A percentile compares a stretch with the other conserved stretches of the same genome.
phyloP scores from a whole-genome alignment of 2,329 filamentous ascomycete species.

The Xylaria sp. region DNA sequence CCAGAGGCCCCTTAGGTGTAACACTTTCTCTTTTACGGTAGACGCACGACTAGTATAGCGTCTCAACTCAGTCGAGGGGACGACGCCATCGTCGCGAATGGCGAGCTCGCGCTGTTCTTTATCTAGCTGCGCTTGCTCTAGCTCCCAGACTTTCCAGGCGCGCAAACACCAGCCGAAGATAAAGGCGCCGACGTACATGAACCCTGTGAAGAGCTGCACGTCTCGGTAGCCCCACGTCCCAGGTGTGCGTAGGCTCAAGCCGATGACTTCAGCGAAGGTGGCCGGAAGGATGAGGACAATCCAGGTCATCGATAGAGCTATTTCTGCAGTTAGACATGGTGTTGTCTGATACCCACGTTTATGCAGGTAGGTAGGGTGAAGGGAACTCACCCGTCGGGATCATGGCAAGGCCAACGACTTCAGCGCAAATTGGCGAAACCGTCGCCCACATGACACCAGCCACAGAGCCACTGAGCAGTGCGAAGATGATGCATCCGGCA shows the following conservation, averaged over 20 bases:
- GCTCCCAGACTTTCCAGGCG: constrained; percentile 50
- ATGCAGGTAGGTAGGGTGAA: not conserved
- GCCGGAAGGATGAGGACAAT: constrained; percentile 71
- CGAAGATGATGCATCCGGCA: constrained; percentile 73
- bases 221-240: constrained; percentile 54
- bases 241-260: constrained; percentile 56
- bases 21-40: constrained; percentile 27
- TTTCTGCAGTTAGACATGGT: constrained; percentile 13
- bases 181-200: constrained; percentile 64
- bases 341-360: not conserved
- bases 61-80: constrained; percentile 27
- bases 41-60: constrained; percentile 24
- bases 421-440: constrained; percentile 71
- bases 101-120: constrained; percentile 40
- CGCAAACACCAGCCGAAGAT: constrained; percentile 52
- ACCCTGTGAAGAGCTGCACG: constrained; percentile 63
- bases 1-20: constrained; percentile 36
- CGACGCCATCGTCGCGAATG: constrained; percentile 36
- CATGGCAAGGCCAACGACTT: constrained; percentile 73
- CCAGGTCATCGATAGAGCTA: constrained; percentile 72
- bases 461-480: constrained; percentile 68
- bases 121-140: constrained; percentile 41
- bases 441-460: constrained; percentile 75
- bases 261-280: constrained; percentile 71
- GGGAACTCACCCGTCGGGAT: constrained; percentile 63